Percentiles rank a stretch among this genome's conserved stretches.
Evolutionary conservation across 2,329 filamentous ascomycete species (phyloP).

Genomic region (Penicillium brasilianum): DNA sequence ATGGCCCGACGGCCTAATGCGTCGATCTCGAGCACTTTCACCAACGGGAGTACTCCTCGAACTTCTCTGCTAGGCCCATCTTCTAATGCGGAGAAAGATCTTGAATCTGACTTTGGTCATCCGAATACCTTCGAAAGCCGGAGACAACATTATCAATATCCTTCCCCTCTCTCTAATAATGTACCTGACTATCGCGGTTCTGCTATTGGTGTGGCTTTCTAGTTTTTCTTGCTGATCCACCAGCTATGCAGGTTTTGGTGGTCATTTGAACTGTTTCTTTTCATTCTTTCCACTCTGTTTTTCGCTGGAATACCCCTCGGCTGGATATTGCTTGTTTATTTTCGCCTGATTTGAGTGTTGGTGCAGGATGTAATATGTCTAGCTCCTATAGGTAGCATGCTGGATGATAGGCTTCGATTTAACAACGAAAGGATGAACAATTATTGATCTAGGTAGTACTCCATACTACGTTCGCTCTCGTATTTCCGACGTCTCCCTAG

Average conservation of each 20-base stretch:
- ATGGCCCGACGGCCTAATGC: conserved; percentile 26
- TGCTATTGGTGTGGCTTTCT: conserved; percentile 41
- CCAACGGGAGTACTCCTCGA: conserved; percentile 22
- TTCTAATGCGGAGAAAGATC: conserved; percentile 25
- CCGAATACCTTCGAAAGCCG: conserved; percentile 36
- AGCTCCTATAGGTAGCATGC: neutral
- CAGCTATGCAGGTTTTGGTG: neutral
- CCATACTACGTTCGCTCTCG: neutral
- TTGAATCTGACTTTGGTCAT: conserved; percentile 25
- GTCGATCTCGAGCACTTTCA: conserved; percentile 38
- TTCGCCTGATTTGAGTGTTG: conserved; percentile 1
- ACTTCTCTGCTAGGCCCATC: conserved; percentile 22
- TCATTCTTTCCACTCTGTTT: neutral
- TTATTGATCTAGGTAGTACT: no score
- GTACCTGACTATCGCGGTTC: conserved; percentile 31
- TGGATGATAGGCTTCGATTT: neutral
- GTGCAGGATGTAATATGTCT: neutral
- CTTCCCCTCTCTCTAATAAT: conserved; percentile 12
- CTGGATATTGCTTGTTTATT: conserved; percentile 1
- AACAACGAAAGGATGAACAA: neutral
- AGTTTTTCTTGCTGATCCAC: neutral
- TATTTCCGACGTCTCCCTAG: neutral
- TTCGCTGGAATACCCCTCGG: conserved; percentile 6
- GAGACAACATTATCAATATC: conserved; percentile 22
- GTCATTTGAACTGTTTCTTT: neutral